Base-by-base conservation (phyloP, 129 eudicot genomes). In the Flaveria trinervia region DNA sequence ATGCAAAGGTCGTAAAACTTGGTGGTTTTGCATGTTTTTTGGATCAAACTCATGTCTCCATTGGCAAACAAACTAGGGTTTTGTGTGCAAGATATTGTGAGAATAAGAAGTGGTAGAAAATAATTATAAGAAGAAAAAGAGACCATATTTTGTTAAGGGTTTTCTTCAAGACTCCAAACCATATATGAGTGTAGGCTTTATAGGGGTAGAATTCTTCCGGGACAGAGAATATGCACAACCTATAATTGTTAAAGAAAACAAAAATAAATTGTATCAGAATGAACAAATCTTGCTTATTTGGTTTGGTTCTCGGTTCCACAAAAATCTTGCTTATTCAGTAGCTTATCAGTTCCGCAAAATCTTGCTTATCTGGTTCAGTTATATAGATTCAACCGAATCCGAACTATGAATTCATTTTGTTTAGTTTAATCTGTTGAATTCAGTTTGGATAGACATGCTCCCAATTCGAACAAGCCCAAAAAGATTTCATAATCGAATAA, bases 21-120 rank as follows among this genome's bases (percentile, higher is more conserved):
- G 41, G 98, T 90, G 87, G 73, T 83, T 71, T 88, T 88, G 81
- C 98, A 93, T 1, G 96, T 90, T 44, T 71, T 86, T 62, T 89
- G 83, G 80, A 93, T 93, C 54, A 93, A 82, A 61, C 73, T 81
- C 12, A 67, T 22, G 79, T 83, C 89, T 17, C 84, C 86, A 77
- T 81, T 79, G 46, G 56, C 87, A 8, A 76, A 77, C 8, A 75
- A 17, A 3, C 6, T 33, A 15, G 62, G 71, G 26, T 50, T 68
- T 20, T 57, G 88, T 72, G 72, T 59, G 72, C 75, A 75, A n/a
- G 79, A 65, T 43, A 83, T 60, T 85, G 69, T 60, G 59, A 87
- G 68, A 26, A 85, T 11, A 12, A 83, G 28, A 55, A 91, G 74
- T 39, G 39, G 14, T 3, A 77, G 45, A 12, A 79, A 48, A 44